Evolutionary conservation across 2,329 filamentous ascomycete genomes (phyloP).

Genomic region (Penicillium sp.): DNA sequence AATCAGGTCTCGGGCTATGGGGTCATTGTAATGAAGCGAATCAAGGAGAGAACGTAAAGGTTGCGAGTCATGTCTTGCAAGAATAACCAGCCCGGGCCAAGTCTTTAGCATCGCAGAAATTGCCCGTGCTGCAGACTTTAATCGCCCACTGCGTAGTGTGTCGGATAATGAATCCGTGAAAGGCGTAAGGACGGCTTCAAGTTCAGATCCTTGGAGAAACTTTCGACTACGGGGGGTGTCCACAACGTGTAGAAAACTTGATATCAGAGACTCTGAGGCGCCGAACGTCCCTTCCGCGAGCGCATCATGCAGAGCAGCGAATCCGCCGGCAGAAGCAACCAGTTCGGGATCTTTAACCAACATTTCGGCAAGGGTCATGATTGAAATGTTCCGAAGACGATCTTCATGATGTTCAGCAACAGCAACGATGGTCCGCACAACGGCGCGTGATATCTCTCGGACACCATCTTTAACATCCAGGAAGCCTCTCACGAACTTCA

Average conservation of each 20-base stretch:
- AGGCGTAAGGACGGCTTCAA: slow-evolving; percentile 84
- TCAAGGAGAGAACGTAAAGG: slow-evolving; percentile 78
- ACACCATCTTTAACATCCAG: slow-evolving; percentile 93
- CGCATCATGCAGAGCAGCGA: slow-evolving; percentile 85
- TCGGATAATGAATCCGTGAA: slow-evolving; percentile 77
- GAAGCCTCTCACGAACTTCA: slow-evolving; percentile 95
- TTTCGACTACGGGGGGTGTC: slow-evolving; percentile 79
- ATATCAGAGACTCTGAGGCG: slow-evolving; percentile 82
- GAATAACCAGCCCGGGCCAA: slow-evolving; percentile 86
- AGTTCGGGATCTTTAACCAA: slow-evolving; percentile 81
- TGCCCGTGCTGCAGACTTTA: slow-evolving; percentile 89
- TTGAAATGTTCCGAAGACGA: slow-evolving; percentile 81
- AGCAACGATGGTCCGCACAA: slow-evolving; percentile 85
- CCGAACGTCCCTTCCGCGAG: slow-evolving; percentile 89
- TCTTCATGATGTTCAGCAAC: slow-evolving; percentile 86
- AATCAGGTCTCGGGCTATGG: slow-evolving; percentile 68
- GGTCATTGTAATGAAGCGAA: slow-evolving; percentile 60
- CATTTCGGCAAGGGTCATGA: slow-evolving; percentile 90
- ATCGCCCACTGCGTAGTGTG: slow-evolving; percentile 58
- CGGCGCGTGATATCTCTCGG: slow-evolving; percentile 78
- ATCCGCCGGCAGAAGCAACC: slow-evolving; percentile 77
- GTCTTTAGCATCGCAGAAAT: slow-evolving; percentile 87
- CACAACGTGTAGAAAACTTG: slow-evolving; percentile 84
- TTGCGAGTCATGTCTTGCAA: slow-evolving; percentile 85
- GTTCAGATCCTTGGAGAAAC: slow-evolving; percentile 81